Evolutionary conservation across 805 yeast genomes (phyloP).

Genomic region (Suhomyces sp.): DNA sequence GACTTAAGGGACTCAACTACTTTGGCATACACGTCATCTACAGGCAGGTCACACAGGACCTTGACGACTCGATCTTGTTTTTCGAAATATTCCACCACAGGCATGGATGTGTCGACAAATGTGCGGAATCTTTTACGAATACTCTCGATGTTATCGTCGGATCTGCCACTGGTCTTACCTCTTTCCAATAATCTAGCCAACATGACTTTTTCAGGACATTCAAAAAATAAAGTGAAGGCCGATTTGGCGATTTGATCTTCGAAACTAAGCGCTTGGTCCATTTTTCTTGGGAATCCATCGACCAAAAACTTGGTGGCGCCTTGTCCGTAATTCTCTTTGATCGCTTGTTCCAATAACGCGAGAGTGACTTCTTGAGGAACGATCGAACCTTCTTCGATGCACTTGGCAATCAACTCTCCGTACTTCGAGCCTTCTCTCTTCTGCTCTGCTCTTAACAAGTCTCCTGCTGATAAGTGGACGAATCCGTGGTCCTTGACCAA

Average conservation of each 20-base stretch:
- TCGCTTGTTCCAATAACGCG: conserved; percentile 78
- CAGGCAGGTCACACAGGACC: conserved; percentile 75
- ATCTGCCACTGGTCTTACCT: conserved; percentile 92
- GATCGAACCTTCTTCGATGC: conserved; percentile 82
- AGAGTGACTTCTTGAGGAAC: conserved; percentile 94
- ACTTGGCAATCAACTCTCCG: conserved; percentile 81
- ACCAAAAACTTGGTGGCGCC: conserved; percentile 69
- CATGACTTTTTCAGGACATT: conserved; percentile 83
- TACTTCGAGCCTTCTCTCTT: conserved; percentile 73
- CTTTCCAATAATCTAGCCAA: conserved; percentile 78
- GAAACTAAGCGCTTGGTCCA: conserved; percentile 97
- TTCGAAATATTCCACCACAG: conserved; percentile 83
- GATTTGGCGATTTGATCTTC: conserved; percentile 75
- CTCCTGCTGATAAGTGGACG: conserved; percentile 95
- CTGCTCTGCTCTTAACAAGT: conserved; percentile 90
- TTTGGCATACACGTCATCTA: conserved; percentile 68
- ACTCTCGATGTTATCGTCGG: conserved; percentile 89
- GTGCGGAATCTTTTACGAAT: conserved; percentile 86
- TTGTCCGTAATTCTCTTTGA: conserved; percentile 47
- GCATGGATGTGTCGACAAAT: conserved; percentile 86
- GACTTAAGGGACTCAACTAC: conserved; percentile 63
- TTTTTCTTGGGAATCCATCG: conserved; percentile 96
- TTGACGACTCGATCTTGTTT: conserved; percentile 72
- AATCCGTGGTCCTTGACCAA: conserved; percentile 78
- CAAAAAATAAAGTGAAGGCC: conserved; percentile 69